Evolutionary conservation across 306 rosid species (phyloP), one percentile per base, ranked within the genome.

Genomic region (Quercus agrifolia): DNA sequence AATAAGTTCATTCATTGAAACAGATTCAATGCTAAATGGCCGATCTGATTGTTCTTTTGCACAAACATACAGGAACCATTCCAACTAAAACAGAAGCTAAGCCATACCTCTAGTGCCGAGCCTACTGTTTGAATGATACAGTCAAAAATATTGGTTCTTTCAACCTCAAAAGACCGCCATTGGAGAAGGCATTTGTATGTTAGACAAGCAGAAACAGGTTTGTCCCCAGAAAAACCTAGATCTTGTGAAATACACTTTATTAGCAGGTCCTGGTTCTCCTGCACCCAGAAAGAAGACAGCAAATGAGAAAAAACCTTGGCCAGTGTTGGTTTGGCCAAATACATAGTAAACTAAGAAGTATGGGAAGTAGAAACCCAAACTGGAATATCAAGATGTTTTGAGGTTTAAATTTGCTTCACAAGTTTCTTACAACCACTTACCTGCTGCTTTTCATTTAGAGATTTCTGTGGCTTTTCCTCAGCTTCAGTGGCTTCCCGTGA

Each of bases 101-200:
- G 14, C 46, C 82, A 81, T 74, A 96, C 99, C 94, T 96, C 99
- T 27, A 96, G 88, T 44, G 99, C 92, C 18, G 97, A 87, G 85
- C 98, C 98, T 85, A 96, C 86, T 41, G 92, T 90, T 89, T 96
- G 99, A 91, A 93, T 96, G 61, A 96, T 83, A 56, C 97, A 92
- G 75, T 96, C 98, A 69, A 96, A 96, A 77, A 96, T 93, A 78
- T 84, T 91, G n/a, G 99, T 96, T 77, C 99, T 88, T 85, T 96
- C 99, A 71, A 96, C 99, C 92, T 96, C 99, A 83, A 93, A 96
- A 67, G 99, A 93, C 80, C 98, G 86, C 99, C 99, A 93, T 76
- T 96, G 98, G 81, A 93, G 94, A 87, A 96, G 99, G 83, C 99
- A 93, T 91, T 91, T 96, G 82, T 93, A 96, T 84, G 91, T 86